Evolutionary conservation across 1,284 basidiomycete species (phyloP).

Genomic region (Leccinum laetum): DNA sequence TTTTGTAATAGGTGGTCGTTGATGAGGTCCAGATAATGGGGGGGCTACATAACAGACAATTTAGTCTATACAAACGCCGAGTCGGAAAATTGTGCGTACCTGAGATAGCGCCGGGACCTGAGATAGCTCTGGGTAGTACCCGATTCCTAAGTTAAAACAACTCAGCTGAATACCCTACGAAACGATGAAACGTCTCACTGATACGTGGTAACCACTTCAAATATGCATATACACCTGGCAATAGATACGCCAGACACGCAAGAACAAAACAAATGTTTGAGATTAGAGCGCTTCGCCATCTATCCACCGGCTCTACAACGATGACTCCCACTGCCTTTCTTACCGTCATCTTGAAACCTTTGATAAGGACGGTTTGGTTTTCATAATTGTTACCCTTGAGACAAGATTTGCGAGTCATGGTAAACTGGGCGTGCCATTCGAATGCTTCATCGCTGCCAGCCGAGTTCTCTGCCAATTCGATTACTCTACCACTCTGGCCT

Average conservation of each 20-base stretch:
- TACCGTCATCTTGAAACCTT: not conserved
- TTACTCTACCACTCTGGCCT: not conserved
- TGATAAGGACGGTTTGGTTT: not conserved
- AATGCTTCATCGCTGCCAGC: not conserved
- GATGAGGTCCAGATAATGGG: not conserved
- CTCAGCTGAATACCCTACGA: not conserved
- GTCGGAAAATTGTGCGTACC: not conserved
- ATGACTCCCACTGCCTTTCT: not conserved
- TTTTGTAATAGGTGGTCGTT: not conserved
- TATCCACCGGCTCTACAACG: not conserved
- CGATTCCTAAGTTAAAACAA: too few species aligned
- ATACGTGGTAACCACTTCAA: not conserved
- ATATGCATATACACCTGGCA: not conserved
- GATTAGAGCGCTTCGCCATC: not conserved
- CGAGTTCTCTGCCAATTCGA: too few species aligned
- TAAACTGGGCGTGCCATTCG: not conserved
- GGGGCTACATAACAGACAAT: not conserved
- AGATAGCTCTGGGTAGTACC: too few species aligned
- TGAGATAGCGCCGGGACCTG: not conserved
- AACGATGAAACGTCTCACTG: not conserved
- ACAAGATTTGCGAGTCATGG: not conserved
- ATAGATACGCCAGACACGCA: not conserved
- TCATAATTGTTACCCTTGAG: not conserved
- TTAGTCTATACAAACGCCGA: not conserved
- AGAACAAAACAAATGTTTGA: fast-evolving